Percentiles rank a stretch among this genome's conserved stretches.
Conservation (phyloP, 1,284 basidiomycete genomes). For the Irpex sp. region DNA sequence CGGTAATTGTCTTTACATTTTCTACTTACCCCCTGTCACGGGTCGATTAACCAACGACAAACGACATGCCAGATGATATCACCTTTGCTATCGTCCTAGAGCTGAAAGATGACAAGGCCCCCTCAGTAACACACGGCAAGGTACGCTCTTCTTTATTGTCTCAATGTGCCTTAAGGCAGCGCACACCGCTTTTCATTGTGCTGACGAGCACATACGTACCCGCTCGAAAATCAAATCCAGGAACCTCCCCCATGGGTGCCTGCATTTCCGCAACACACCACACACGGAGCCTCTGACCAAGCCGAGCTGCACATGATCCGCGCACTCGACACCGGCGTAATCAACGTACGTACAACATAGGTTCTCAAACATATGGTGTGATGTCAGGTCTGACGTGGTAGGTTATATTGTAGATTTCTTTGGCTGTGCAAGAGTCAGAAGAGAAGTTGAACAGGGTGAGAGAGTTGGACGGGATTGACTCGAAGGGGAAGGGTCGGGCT, state of each 20-base stretch:
- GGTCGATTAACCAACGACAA: background rate
- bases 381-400: background rate
- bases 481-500: constrained; percentile 31
- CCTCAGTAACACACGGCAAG: constrained; percentile 49
- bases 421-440: constrained; percentile 77
- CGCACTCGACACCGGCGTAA: constrained; percentile 82
- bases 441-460: constrained; percentile 46
- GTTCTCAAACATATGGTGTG: background rate
- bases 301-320: constrained; percentile 67
- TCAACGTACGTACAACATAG: constrained; percentile 57
- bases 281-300: constrained; percentile 50
- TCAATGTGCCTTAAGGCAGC: too few species aligned
- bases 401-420: constrained; percentile 48
- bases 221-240: constrained; percentile 20
- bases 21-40: background rate
- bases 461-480: constrained; percentile 16
- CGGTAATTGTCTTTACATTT: constrained; percentile 29
- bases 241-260: constrained; percentile 77
- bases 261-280: constrained; percentile 63
- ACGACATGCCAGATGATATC: constrained; percentile 50
- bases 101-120: constrained; percentile 66
- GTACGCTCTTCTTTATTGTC: constrained; percentile 20
- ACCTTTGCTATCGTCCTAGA: constrained; percentile 86
- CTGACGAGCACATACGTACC: too few species aligned
- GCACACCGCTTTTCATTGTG: too few species aligned